Percentiles rank a stretch among this genome's conserved stretches.
Conservation (phyloP, 1,284 basidiomycete genomes). For the Fomitopsis pinicola region DNA sequence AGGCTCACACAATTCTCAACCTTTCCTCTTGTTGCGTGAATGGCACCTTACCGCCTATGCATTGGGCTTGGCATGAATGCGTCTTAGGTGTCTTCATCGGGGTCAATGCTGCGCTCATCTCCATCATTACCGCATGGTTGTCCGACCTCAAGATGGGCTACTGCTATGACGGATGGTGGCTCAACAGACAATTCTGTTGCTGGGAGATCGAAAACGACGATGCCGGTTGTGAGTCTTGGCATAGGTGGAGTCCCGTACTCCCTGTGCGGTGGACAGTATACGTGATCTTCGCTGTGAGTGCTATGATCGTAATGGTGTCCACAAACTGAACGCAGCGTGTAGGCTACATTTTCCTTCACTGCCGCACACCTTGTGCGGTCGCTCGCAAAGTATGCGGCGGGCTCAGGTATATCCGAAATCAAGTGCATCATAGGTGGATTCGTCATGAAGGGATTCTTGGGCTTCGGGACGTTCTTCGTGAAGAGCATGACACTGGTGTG, state of each 20-base stretch:
- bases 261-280: constrained; percentile 83
- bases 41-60: too few relatives aligned
- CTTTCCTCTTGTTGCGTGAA: too few relatives aligned
- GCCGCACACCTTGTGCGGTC: constrained; percentile 87
- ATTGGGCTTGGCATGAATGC: too few relatives aligned
- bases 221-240: constrained; percentile 89
- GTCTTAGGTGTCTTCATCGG: constrained; percentile 83
- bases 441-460: constrained; percentile 93
- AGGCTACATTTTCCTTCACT: constrained; percentile 79
- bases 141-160: constrained; percentile 98
- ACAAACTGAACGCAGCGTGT: background rate
- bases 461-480: constrained; percentile 84
- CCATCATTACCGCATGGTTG: constrained; percentile 96
- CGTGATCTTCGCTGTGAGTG: constrained; percentile 81
- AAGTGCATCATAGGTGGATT: constrained; percentile 98
- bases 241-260: constrained; percentile 81
- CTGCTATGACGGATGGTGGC: constrained; percentile 97
- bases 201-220: constrained; percentile 89
- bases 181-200: constrained; percentile 97
- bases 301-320: background rate
- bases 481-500: constrained; percentile 89
- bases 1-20: too few relatives aligned
- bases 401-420: constrained; percentile 98
- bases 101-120: constrained; percentile 90
- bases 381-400: constrained; percentile 93